These are phyloP conservation scores for Chionographis japonica DNA, from an alignment of 106 monocot genomes.

Conservation along the genomic window DNA sequence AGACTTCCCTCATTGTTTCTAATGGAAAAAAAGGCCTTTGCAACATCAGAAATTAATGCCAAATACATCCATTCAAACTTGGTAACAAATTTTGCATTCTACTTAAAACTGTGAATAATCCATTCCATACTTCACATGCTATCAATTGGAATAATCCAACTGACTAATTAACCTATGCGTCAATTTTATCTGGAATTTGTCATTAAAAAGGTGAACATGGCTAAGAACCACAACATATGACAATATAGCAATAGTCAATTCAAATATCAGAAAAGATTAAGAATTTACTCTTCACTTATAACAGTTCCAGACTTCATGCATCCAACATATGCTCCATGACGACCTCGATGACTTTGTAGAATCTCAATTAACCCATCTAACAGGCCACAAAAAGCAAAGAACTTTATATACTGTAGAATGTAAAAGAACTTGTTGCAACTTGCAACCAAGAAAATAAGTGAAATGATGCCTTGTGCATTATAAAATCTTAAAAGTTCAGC, in stretches of 20 bases:
- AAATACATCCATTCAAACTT: no score
- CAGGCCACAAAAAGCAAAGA: slow-evolving; percentile 1
- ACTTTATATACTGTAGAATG: background rate
- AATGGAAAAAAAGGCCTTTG: no score
- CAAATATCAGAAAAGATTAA: slow-evolving; percentile 5
- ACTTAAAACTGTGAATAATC: no score
- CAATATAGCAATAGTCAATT: background rate
- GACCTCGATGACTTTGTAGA: slow-evolving; percentile 67
- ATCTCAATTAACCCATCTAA: slow-evolving; percentile 84
- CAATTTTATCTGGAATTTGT: background rate
- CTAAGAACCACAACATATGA: no score
- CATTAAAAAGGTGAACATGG: background rate
- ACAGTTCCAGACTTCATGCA: slow-evolving; percentile 98
- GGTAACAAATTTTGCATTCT: no score
- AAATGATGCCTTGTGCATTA: background rate
- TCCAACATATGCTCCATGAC: slow-evolving; percentile 74
- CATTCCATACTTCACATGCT: no score
- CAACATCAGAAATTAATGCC: no score
- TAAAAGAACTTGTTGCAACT: background rate
- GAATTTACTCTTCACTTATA: slow-evolving; percentile 77
- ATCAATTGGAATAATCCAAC: no score
- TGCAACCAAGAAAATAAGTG: background rate
- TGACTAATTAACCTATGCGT: no score
- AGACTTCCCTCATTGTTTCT: no score
- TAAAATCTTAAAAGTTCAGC: background rate